Percentiles rank a stretch among this genome's conserved stretches.
Evolutionary conservation across 352 stramenopile species (phyloP).

Genomic region (Pythium pyrilobum): DNA sequence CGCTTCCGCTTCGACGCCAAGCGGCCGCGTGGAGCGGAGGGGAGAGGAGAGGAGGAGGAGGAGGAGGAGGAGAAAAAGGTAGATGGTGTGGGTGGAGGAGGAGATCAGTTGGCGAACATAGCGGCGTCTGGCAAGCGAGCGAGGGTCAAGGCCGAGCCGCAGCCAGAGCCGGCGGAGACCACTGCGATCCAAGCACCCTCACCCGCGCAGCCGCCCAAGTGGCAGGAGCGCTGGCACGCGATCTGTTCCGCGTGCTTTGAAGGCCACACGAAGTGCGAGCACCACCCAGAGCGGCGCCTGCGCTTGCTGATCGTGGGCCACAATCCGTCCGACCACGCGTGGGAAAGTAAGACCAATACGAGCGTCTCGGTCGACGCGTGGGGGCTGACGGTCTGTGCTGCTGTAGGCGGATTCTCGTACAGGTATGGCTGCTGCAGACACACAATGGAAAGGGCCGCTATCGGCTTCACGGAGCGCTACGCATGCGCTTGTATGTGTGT

Average conservation of each 20-base stretch:
- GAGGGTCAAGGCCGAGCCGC: conserved; percentile 11
- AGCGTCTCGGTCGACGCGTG: too few relatives aligned
- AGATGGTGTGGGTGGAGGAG: too few relatives aligned
- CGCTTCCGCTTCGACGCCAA: conserved; percentile 60
- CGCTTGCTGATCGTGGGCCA: conserved; percentile 83
- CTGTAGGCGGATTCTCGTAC: conserved; percentile 49
- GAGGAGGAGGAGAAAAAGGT: background rate
- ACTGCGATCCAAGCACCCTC: background rate
- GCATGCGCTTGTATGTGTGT: background rate
- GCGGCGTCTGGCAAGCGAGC: background rate
- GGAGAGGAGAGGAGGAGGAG: conserved; percentile 7
- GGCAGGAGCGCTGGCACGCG: conserved; percentile 78
- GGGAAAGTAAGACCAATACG: too few relatives aligned
- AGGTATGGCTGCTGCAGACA: conserved; percentile 30
- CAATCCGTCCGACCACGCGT: conserved; percentile 89
- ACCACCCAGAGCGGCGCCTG: conserved; percentile 59
- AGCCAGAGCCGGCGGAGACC: conserved; percentile 10
- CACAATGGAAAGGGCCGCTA: too few relatives aligned
- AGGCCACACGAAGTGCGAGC: conserved; percentile 34
- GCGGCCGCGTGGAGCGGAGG: conserved; percentile 23
- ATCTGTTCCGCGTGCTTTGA: conserved; percentile 77
- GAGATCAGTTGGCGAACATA: too few relatives aligned
- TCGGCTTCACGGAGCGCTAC: too few relatives aligned
- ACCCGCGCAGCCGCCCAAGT: conserved; percentile 27
- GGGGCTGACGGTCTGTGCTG: background rate